These are phyloP conservation scores for Nelumbo lutea DNA, from an alignment of 164 flowering plant species.

Conservation along the genomic window DNA sequence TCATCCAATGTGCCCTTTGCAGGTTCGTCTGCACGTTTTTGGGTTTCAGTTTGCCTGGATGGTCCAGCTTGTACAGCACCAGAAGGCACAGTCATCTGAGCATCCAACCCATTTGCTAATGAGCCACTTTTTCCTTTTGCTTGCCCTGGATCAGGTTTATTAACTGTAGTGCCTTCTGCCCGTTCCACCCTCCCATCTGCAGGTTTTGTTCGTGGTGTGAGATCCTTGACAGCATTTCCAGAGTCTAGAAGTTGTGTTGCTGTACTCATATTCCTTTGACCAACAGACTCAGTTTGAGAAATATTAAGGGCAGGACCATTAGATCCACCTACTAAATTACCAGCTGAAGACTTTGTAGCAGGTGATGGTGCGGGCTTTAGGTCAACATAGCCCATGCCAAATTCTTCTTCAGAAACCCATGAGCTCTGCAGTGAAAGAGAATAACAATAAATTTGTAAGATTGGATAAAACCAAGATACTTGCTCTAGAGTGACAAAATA, in stretches of 20 bases:
- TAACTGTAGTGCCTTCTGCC: slow-evolving; percentile 35
- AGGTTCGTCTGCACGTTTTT: slow-evolving; percentile 52
- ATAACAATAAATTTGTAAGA: neutral
- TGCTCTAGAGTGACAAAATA: neutral
- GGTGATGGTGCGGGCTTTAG: slow-evolving; percentile 62
- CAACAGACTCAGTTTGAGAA: slow-evolving; percentile 48
- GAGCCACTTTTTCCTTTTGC: slow-evolving; percentile 45
- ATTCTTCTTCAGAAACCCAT: slow-evolving; percentile 98
- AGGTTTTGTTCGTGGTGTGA: slow-evolving; percentile 36
- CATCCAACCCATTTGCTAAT: slow-evolving; percentile 46
- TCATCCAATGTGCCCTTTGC: slow-evolving; percentile 50
- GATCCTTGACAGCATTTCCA: slow-evolving; percentile 50
- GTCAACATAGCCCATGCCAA: slow-evolving; percentile 89
- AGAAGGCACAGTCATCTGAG: slow-evolving; percentile 24
- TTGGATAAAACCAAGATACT: neutral
- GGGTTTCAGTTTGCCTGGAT: slow-evolving; percentile 39
- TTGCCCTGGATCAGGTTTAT: slow-evolving; percentile 46
- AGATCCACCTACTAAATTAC: slow-evolving; percentile 27
- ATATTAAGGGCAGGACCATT: slow-evolving; percentile 38
- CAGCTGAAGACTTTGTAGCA: slow-evolving; percentile 49
- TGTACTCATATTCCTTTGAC: slow-evolving; percentile 25
- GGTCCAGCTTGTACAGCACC: slow-evolving; percentile 31
- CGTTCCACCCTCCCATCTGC: slow-evolving; percentile 57
- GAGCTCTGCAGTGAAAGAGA: slow-evolving; percentile 49
- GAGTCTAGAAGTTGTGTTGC: slow-evolving; percentile 36